Percentiles rank a stretch among this genome's conserved stretches.
Evolutionary conservation across 495 filamentous ascomycete genomes (phyloP).

Genomic region (Neurospora sp.): DNA sequence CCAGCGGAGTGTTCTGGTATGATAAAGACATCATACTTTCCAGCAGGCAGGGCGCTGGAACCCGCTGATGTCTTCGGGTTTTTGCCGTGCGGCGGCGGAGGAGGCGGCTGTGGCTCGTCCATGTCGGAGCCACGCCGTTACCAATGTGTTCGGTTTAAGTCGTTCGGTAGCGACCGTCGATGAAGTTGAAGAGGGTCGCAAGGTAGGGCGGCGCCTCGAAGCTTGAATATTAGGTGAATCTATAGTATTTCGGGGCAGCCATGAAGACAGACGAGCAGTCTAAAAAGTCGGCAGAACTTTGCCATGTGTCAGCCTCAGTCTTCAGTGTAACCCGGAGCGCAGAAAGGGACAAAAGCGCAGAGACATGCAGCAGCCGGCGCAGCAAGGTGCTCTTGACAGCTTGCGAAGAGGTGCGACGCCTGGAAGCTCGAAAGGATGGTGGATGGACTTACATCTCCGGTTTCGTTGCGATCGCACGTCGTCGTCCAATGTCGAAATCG

Average conservation of each 20-base stretch:
- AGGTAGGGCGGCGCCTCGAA: slow-evolving; percentile 11
- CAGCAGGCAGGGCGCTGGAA: slow-evolving; percentile 53
- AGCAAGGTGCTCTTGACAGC: not conserved
- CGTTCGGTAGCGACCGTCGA: no score
- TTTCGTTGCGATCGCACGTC: not conserved
- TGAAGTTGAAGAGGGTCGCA: not conserved
- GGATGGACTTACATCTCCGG: not conserved
- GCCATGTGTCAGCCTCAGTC: not conserved
- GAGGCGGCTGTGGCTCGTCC: slow-evolving; percentile 44
- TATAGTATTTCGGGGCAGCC: slow-evolving; percentile 17
- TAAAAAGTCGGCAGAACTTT: not conserved
- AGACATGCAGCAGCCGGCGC: not conserved
- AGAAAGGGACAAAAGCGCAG: not conserved
- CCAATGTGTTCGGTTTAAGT: no score
- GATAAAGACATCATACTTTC: slow-evolving; percentile 95
- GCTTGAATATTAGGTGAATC: slow-evolving; percentile 5
- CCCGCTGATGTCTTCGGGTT: slow-evolving; percentile 41
- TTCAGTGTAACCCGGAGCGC: not conserved
- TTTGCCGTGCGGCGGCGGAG: slow-evolving; percentile 61
- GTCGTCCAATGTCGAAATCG: not conserved
- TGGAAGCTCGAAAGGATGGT: not conserved
- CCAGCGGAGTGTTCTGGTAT: slow-evolving; percentile 91
- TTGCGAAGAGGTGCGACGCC: not conserved
- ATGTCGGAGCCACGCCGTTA: slow-evolving; percentile 22
- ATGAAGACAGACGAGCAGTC: slow-evolving; percentile 7